Evolutionary conservation across 2,329 filamentous ascomycete species (phyloP), one percentile per base, ranked within the genome.

Genomic region (Mollisia scopiformis): DNA sequence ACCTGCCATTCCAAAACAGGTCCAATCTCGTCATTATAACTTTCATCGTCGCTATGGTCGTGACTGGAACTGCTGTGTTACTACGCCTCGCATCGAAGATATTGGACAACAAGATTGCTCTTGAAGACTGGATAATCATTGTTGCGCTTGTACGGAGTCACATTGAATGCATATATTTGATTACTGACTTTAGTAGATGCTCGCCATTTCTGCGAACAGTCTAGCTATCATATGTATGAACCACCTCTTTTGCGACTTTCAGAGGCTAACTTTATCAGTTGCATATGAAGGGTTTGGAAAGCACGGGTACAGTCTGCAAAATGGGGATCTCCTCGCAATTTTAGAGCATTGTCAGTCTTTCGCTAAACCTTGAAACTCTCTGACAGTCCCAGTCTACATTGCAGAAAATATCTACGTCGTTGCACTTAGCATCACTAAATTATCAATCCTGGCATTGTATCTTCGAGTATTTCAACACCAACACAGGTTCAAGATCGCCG

Each of bases 351-450:
- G 51, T 54, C 6, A 49, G 51, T 59, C 33, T 10, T 16, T 11
- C 25, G 14, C 6, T 27, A 21, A 16, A 21, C 23, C n/a, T 31
- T 51, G 2, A 5, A 23, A 10, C 14, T 33, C 8, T 13, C 21
- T 47, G 10, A 54, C 37, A 31, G 7, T 4, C 14, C 14, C 14
- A 64, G 62, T 66, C 30, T 66, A 60, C 23, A 55, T 66, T 14
- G 61, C 39, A 13, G 61, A 63, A 41, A 63, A 51, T 19, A 49
- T 66, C 39, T 63, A 63, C 50, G 55, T 66, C 16, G 6, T 37
- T 16, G 51, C 56, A 13, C 57, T 66, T n/a, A 56, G 50, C 3
- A 6, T 62, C 23, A 50, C 53, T 28, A 66, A 66, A 49, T 37
- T 66, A 27, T 59, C 63, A 25, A 57, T 66, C 27, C 54, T 63